Conservation (phyloP, 2,329 filamentous ascomycete species). For the Mycocentrospora acerina region DNA sequence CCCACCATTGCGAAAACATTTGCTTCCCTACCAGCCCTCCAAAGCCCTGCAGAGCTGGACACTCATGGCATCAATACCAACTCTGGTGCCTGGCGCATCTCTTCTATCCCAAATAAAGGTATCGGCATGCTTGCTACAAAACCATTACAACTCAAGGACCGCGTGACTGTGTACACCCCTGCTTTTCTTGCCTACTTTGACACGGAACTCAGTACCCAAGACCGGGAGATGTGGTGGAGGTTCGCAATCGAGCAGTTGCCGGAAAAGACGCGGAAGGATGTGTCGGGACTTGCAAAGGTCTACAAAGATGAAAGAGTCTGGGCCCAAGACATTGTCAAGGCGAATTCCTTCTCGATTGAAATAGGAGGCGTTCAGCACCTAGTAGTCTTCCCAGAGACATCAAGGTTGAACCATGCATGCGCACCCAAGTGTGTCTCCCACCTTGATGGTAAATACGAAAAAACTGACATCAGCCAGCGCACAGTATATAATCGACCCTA, state of each 20-base stretch:
- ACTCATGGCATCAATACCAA: constrained; percentile 20
- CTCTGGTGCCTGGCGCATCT: constrained; percentile 19
- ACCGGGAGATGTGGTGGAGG: constrained; percentile 31
- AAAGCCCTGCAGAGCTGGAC: constrained; percentile 8
- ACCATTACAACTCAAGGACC: constrained; percentile 21
- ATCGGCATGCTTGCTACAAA: constrained; percentile 32
- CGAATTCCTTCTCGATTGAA: constrained; percentile 37
- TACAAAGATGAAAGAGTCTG: constrained; percentile 28
- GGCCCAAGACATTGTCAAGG: constrained; percentile 38
- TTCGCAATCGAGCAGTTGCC: constrained; percentile 31
- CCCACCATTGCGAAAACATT: constrained; percentile 26
- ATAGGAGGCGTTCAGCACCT: constrained; percentile 33
- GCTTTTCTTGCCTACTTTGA: constrained; percentile 35
- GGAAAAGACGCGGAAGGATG: constrained; percentile 10
- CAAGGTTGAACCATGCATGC: constrained; percentile 47
- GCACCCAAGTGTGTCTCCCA: constrained; percentile 28
- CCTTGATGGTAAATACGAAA: neutral
- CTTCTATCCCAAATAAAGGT: constrained; percentile 31
- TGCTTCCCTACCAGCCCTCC: constrained; percentile 26
- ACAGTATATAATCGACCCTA: constrained; percentile 43
- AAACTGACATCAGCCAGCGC: constrained; percentile 26
- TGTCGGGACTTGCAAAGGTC: constrained; percentile 25
- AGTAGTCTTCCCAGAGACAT: constrained; percentile 43
- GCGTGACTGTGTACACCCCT: constrained; percentile 34
- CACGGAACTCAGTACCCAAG: constrained; percentile 23